A percentile compares a stretch with the other conserved stretches of the same genome.
These are phyloP conservation scores for Polytrichum commune DNA, from an alignment of 225 moss, liverwort and hornwort species.

Conservation along the genomic window DNA sequence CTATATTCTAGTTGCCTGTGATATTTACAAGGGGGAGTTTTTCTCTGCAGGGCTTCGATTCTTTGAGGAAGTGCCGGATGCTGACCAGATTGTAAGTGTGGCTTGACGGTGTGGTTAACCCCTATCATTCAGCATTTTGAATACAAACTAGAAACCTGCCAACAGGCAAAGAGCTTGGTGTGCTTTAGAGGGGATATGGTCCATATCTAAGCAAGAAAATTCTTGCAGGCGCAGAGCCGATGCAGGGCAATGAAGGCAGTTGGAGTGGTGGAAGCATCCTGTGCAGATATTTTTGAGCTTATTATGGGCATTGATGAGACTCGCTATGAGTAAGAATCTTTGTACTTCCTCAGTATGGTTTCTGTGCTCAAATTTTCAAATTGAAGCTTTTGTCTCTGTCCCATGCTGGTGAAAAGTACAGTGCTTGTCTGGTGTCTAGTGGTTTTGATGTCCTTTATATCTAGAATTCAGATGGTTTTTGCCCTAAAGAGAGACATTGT, in stretches of 20 bases:
- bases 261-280: conserved; percentile 83
- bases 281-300: conserved; percentile 81
- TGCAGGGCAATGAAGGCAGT: conserved; percentile 88
- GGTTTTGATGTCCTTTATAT: neutral
- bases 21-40: conserved; percentile 7
- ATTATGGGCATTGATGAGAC: conserved; percentile 86
- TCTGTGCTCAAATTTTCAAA: no score
- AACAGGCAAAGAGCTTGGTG: conserved; percentile 13
- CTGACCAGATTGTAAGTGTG: conserved; percentile 46
- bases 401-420: no score
- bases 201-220: conserved; percentile 2
- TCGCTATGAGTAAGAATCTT: conserved; percentile 72
- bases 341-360: no score
- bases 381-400: no score
- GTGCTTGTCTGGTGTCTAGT: no score
- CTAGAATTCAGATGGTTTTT: neutral
- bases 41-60: conserved; percentile 67
- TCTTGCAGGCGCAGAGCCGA: conserved; percentile 49
- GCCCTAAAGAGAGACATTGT: no score
- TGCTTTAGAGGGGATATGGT: conserved; percentile 19
- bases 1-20: neutral
- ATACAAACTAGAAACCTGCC: neutral
- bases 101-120: no score
- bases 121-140: no score
- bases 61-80: conserved; percentile 83